These are phyloP conservation scores for Verticillium klebahnii DNA, from an alignment of 2,329 filamentous ascomycete species.

Conservation along the genomic window DNA sequence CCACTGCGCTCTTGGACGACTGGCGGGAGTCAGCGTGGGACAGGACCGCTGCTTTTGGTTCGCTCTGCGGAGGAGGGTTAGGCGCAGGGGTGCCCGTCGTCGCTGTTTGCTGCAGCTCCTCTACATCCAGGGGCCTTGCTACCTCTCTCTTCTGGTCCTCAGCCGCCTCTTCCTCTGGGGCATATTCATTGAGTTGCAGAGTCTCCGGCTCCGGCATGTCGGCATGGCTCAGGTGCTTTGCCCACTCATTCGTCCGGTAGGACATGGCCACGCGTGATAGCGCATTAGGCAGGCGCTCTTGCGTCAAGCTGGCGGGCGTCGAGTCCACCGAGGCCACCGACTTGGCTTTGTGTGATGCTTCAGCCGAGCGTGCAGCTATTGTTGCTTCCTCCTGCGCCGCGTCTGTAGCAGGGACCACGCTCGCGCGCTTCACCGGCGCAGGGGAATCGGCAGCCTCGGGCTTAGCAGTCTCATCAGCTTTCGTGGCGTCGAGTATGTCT, in stretches of 20 bases:
- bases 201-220: conserved; percentile 66
- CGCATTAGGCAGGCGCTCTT: conserved; percentile 61
- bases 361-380: neutral
- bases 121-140: conserved; percentile 57
- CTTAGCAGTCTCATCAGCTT: conserved; percentile 14
- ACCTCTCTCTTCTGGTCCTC: conserved; percentile 34
- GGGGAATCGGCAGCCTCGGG: neutral
- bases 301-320: conserved; percentile 45
- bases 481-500: conserved; percentile 18
- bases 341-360: conserved; percentile 24
- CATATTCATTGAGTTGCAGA: conserved; percentile 42
- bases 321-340: conserved; percentile 39
- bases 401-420: conserved; percentile 13
- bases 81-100: conserved; percentile 41
- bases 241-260: conserved; percentile 94
- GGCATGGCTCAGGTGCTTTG: conserved; percentile 77
- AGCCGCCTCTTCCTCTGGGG: conserved; percentile 18
- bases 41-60: conserved; percentile 13
- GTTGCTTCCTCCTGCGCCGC: conserved; percentile 13
- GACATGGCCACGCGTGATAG: conserved; percentile 74
- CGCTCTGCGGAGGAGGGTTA: conserved; percentile 17
- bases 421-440: neutral
- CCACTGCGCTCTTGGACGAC: neutral
- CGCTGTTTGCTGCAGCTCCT: conserved; percentile 61
- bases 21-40: conserved; percentile 11